Base-by-base conservation (phyloP, 352 stramenopile genomes). In the Lagenidium giganteum region DNA sequence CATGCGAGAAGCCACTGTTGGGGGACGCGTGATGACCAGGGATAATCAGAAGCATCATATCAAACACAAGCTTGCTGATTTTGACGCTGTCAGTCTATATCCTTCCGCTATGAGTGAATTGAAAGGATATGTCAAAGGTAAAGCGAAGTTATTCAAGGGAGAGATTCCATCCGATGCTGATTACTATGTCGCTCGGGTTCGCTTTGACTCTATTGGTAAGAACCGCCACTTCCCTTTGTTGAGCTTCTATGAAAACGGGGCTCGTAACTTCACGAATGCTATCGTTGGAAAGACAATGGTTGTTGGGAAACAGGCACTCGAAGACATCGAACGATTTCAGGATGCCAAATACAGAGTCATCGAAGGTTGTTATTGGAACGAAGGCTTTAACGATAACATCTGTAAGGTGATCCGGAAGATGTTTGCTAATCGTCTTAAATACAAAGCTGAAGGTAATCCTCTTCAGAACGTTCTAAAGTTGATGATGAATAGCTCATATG, bases 1-100 rank as follows among this genome's bases (percentile, higher is more conserved):
- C 24, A 13, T 39, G 7, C 9, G 46, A 46, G 17, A 54, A 47
- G 46, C 46, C n/a, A 42, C 35, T 34, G 46, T 54, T 27, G 46
- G 46, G 22, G 46, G 46, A 8, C 26, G 46, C 23, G 46, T 54
- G 9, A 54, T 54, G 46, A 54, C 46, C 26, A 25, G 36, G 13
- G 46, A 54, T 28, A 54, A 54, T 38, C 14, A 54, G 6, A 46
- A 33, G 29, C 36, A 46, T 13, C 46, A 54, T 46, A 46, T 33
- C 2, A 54, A 46, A 36, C 37, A 47, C 35, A 24, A 46, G 26
- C 3, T 54, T 14, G 1, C 11, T 32, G 46, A 54, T 30, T 54
- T 47, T 24, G 46, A 54, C 14, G 37, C 35, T 27, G 46, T 54
- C 2, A 35, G 16, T 32, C 34, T 47, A 14, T 54, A 54, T 26